Percentiles rank a stretch among this genome's conserved stretches.
Evolutionary conservation across 192 early-diverging fungal genomes (phyloP).

Genomic region (Podila verticillata): DNA sequence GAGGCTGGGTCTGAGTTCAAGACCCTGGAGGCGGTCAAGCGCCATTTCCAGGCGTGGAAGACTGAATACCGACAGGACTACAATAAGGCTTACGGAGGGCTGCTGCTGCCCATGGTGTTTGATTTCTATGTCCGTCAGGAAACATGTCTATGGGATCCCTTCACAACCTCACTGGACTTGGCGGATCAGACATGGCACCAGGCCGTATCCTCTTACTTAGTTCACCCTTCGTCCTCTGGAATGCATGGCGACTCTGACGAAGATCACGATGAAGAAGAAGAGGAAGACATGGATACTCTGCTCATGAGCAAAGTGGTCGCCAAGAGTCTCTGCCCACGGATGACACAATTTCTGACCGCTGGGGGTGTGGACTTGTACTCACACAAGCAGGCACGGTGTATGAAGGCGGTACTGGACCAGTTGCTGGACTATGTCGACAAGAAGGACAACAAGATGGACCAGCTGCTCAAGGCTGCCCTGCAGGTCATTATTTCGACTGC

Average conservation of each 20-base stretch:
- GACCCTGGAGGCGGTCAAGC: conserved; percentile 54
- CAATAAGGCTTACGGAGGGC: conserved; percentile 63
- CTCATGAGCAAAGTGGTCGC: conserved; percentile 44
- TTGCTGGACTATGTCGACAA: conserved; percentile 49
- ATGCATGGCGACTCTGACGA: conserved; percentile 35
- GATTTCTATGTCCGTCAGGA: conserved; percentile 66
- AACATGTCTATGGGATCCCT: conserved; percentile 61
- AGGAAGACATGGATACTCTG: conserved; percentile 43
- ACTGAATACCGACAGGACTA: conserved; percentile 62
- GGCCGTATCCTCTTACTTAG: conserved; percentile 20
- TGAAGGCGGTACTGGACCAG: conserved; percentile 39
- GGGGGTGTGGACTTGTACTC: conserved; percentile 46
- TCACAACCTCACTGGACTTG: conserved; percentile 42
- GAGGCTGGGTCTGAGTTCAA: conserved; percentile 62
- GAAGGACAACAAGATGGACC: conserved; percentile 42
- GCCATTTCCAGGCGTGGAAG: conserved; percentile 63
- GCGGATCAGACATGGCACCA: conserved; percentile 37
- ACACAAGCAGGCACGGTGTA: conserved; percentile 23
- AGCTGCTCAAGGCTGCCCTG: conserved; percentile 25
- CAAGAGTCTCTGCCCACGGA: conserved; percentile 41
- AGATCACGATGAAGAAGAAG: conserved; percentile 31
- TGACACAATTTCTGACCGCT: conserved; percentile 26
- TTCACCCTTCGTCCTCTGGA: conserved; percentile 8
- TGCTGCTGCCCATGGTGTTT: conserved; percentile 64
- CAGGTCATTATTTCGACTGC: conserved; percentile 22